Evolutionary conservation across 805 yeast species (phyloP).

Genomic region (Candida rishiriensis): DNA sequence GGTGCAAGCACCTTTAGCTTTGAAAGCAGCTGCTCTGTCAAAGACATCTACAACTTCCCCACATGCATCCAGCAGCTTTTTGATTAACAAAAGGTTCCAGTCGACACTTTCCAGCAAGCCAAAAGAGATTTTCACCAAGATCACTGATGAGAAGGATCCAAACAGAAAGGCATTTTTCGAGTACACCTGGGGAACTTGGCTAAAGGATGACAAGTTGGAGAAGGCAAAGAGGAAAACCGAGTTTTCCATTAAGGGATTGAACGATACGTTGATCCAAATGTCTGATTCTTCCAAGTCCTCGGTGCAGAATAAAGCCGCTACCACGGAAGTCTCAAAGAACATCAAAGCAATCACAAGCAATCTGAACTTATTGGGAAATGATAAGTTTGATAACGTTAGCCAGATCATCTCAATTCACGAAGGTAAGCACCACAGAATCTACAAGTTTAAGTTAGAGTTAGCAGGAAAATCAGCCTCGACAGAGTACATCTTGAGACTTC

Average conservation of each 20-base stretch:
- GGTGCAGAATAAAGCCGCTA: slow-evolving; percentile 19
- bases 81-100: slow-evolving; percentile 4
- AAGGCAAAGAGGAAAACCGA: slow-evolving; percentile 72
- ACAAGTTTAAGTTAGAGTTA: slow-evolving; percentile 57
- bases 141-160: slow-evolving; percentile 62
- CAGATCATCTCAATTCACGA: slow-evolving; percentile 84
- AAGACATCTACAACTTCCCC: neutral
- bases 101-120: slow-evolving; percentile 12
- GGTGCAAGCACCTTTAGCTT: neutral
- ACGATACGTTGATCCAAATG: slow-evolving; percentile 45
- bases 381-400: slow-evolving; percentile 38
- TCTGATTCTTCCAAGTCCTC: slow-evolving; percentile 33
- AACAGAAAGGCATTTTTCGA: slow-evolving; percentile 70
- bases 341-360: slow-evolving; percentile 21
- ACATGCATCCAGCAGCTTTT: neutral
- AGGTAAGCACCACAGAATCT: slow-evolving; percentile 90
- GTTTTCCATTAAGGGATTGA: slow-evolving; percentile 77
- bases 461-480: slow-evolving; percentile 34
- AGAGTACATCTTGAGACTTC: slow-evolving; percentile 73
- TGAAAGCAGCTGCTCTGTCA: neutral
- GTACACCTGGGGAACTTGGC: slow-evolving; percentile 96
- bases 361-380: slow-evolving; percentile 14
- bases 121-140: slow-evolving; percentile 44
- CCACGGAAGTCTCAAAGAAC: slow-evolving; percentile 10
- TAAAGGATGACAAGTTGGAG: slow-evolving; percentile 70